Evolutionary conservation across 1,139 yeast species (phyloP).

Genomic region (Debaryomyces robertsiae): DNA sequence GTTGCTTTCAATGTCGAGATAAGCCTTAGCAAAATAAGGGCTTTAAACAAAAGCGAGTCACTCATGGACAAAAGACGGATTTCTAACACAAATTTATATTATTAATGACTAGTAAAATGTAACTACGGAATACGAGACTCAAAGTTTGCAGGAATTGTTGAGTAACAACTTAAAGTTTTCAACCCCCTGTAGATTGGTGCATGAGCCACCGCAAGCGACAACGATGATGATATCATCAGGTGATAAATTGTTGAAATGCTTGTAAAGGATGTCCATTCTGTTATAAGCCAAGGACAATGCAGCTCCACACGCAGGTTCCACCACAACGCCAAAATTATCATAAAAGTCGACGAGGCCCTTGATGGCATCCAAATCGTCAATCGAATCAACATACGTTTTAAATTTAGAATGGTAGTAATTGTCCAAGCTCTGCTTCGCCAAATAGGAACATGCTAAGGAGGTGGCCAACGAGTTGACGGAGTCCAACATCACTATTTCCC

Average conservation of each 20-base stretch:
- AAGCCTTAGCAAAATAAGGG: too few species aligned
- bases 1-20: too few species aligned
- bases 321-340: slow-evolving; percentile 26
- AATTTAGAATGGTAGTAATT: slow-evolving; percentile 22
- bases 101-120: background rate
- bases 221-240: slow-evolving; percentile 37
- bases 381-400: slow-evolving; percentile 26
- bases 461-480: slow-evolving; percentile 40
- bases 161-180: slow-evolving; percentile 22
- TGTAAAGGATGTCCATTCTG: slow-evolving; percentile 24
- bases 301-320: slow-evolving; percentile 51
- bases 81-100: too few species aligned
- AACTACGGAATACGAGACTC: background rate
- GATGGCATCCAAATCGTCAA: slow-evolving; percentile 42
- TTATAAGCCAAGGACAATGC: slow-evolving; percentile 31
- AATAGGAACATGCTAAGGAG: slow-evolving; percentile 43
- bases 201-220: slow-evolving; percentile 46
- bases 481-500: slow-evolving; percentile 29
- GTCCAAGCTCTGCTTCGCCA: slow-evolving; percentile 31
- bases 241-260: slow-evolving; percentile 24
- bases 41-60: too few species aligned
- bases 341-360: slow-evolving; percentile 31
- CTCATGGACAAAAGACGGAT: too few species aligned
- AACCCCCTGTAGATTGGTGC: slow-evolving; percentile 25
- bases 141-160: slow-evolving; percentile 5